A percentile compares a stretch with the other conserved stretches of the same genome.
These are phyloP conservation scores for Fennellomyces sp. DNA, from an alignment of 371 early-diverging fungal species.

Conservation along the genomic window DNA sequence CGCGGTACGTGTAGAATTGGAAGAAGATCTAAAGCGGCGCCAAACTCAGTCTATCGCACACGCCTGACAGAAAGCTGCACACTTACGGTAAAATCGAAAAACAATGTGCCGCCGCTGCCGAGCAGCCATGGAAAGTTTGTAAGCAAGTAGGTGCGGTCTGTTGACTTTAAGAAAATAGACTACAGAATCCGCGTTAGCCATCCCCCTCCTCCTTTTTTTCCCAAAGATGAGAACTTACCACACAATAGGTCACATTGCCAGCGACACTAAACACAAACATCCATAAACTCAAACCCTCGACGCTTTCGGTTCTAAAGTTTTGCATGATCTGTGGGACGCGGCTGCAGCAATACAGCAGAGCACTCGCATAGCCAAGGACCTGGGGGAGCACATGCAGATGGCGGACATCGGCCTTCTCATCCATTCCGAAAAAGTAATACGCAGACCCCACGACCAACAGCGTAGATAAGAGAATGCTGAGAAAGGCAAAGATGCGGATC, in stretches of 20 bases:
- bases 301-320: constrained; percentile 72
- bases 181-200: constrained; percentile 11
- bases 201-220: background rate
- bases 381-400: constrained; percentile 46
- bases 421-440: constrained; percentile 17
- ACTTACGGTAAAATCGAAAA: constrained; percentile 67
- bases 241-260: constrained; percentile 76
- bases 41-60: no score
- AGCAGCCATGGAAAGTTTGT: constrained; percentile 76
- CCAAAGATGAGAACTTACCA: constrained; percentile 29
- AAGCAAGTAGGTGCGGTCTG: constrained; percentile 59
- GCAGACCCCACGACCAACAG: constrained; percentile 21
- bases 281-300: constrained; percentile 73
- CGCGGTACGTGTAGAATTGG: constrained; percentile 49
- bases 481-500: constrained; percentile 24
- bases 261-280: constrained; percentile 86
- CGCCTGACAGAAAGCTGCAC: background rate
- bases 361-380: constrained; percentile 57
- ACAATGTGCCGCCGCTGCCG: constrained; percentile 65
- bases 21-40: constrained; percentile 42
- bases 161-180: constrained; percentile 70
- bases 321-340: constrained; percentile 85
- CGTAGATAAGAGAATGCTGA: constrained; percentile 21
- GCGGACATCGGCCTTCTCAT: constrained; percentile 26
- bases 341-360: constrained; percentile 58